A percentile compares a stretch with the other conserved stretches of the same genome.
Conservation (phyloP, 305 asterid genomes). For the Plantago lanceolata region DNA sequence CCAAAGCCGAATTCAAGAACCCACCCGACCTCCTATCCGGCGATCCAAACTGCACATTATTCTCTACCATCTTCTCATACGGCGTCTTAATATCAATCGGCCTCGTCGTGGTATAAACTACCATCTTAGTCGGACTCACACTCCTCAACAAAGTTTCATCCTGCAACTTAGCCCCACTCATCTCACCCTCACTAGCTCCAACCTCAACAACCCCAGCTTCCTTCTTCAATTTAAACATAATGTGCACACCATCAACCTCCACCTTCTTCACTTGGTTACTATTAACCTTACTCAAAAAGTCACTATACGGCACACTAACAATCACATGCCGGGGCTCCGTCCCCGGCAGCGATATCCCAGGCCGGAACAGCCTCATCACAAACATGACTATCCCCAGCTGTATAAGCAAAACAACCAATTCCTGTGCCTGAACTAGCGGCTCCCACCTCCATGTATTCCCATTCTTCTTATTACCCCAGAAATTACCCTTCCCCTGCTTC, state of each 20-base stretch:
- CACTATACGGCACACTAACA: slow-evolving; percentile 86
- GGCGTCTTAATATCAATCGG: slow-evolving; percentile 88
- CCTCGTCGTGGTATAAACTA: slow-evolving; percentile 78
- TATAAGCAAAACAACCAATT: slow-evolving; percentile 75
- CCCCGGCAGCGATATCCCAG: slow-evolving; percentile 89
- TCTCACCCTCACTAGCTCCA: slow-evolving; percentile 39
- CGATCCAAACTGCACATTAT: slow-evolving; percentile 93
- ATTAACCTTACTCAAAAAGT: slow-evolving; percentile 73
- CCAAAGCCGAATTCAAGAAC: slow-evolving; percentile 90
- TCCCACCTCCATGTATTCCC: slow-evolving; percentile 76
- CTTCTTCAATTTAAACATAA: slow-evolving; percentile 83
- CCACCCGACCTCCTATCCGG: slow-evolving; percentile 99
- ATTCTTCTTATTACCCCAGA: slow-evolving; percentile 46
- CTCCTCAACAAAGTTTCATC: slow-evolving; percentile 65
- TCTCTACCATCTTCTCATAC: slow-evolving; percentile 91
- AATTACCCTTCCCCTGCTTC: slow-evolving; percentile 68
- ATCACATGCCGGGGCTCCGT: slow-evolving; percentile 66
- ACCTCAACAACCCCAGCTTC: slow-evolving; percentile 46
- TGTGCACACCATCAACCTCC: slow-evolving; percentile 97
- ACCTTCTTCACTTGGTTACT: slow-evolving; percentile 79
- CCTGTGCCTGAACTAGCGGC: slow-evolving; percentile 85
- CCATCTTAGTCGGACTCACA: slow-evolving; percentile 67
- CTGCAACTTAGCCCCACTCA: slow-evolving; percentile 54
- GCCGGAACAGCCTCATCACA: slow-evolving; percentile 83
- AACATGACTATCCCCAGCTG: slow-evolving; percentile 90